These are phyloP conservation scores for Gymnopus androsaceus DNA, from an alignment of 1,284 basidiomycete genomes.

Conservation along the genomic window DNA sequence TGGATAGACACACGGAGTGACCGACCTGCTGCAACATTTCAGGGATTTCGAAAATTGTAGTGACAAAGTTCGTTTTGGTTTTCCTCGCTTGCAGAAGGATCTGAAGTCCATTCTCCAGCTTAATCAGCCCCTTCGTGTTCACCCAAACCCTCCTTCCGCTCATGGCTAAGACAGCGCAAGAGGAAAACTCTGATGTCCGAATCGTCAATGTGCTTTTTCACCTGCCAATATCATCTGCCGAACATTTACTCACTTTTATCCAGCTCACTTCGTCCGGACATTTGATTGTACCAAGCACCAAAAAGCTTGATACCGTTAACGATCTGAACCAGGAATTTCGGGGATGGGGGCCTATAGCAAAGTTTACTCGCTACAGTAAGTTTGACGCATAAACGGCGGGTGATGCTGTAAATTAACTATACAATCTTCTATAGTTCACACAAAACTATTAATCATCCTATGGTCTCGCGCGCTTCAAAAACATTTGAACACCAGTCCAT, in stretches of 20 bases:
- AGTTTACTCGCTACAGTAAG: conserved; percentile 19
- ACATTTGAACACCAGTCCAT: conserved; percentile 21
- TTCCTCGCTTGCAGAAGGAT: neutral
- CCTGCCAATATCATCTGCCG: neutral
- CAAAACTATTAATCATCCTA: conserved; percentile 27
- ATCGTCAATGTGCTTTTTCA: conserved; percentile 46
- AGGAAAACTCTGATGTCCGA: conserved; percentile 48
- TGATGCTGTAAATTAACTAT: too few relatives aligned
- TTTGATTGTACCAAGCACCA: neutral
- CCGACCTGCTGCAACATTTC: neutral
- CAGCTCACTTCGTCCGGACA: conserved; percentile 17
- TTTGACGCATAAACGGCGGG: too few relatives aligned
- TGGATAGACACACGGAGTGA: neutral
- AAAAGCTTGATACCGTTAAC: conserved; percentile 17
- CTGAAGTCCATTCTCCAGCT: conserved; percentile 29
- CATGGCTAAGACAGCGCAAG: conserved; percentile 44
- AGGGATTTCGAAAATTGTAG: conserved; percentile 39
- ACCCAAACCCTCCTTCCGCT: conserved; percentile 49
- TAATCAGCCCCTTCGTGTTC: conserved; percentile 47
- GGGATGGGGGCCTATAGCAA: neutral
- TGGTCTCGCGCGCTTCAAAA: conserved; percentile 27
- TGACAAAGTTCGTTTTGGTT: conserved; percentile 38
- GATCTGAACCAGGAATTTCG: conserved; percentile 16
- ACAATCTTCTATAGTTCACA: conserved; percentile 18
- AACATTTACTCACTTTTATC: too few relatives aligned